Percentiles rank a stretch among this genome's conserved stretches.
phyloP scores from a whole-genome alignment of 345 rosid genomes.

The Dovyalis caffra region DNA sequence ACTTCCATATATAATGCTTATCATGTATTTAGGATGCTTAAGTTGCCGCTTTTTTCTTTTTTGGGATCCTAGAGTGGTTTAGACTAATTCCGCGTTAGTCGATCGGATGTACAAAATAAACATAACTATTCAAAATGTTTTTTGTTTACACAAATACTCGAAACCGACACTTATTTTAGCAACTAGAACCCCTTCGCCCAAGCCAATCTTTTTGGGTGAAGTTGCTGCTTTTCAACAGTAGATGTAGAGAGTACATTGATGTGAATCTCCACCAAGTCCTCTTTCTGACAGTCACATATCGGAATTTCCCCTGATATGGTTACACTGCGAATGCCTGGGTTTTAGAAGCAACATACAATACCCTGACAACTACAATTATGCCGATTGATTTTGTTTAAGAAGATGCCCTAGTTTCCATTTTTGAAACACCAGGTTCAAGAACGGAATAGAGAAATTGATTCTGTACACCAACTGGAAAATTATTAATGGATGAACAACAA shows the following conservation, averaged over 20 bases:
- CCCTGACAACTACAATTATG: too few relatives aligned
- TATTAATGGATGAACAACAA: not conserved
- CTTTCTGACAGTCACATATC: not conserved
- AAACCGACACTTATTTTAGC: too few relatives aligned
- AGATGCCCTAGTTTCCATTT: not conserved
- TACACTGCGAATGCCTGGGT: not conserved
- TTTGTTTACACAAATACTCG: too few relatives aligned
- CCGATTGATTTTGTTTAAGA: not conserved
- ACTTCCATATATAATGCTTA: not conserved
- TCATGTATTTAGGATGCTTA: not conserved
- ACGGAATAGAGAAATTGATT: too few relatives aligned
- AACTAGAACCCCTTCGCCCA: too few relatives aligned
- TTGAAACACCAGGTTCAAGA: not conserved
- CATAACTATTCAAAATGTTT: too few relatives aligned
- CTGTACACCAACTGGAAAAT: not conserved
- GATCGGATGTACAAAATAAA: too few relatives aligned
- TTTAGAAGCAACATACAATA: too few relatives aligned
- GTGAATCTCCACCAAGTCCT: not conserved
- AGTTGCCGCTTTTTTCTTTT: too few relatives aligned
- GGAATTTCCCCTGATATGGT: not conserved
- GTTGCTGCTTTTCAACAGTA: not conserved
- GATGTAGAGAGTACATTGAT: not conserved
- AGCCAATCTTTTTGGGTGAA: too few relatives aligned
- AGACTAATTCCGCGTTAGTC: too few relatives aligned
- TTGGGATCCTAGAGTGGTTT: too few relatives aligned